Conservation (phyloP, 495 filamentous ascomycete genomes). For the Amorphotheca resinae region DNA sequence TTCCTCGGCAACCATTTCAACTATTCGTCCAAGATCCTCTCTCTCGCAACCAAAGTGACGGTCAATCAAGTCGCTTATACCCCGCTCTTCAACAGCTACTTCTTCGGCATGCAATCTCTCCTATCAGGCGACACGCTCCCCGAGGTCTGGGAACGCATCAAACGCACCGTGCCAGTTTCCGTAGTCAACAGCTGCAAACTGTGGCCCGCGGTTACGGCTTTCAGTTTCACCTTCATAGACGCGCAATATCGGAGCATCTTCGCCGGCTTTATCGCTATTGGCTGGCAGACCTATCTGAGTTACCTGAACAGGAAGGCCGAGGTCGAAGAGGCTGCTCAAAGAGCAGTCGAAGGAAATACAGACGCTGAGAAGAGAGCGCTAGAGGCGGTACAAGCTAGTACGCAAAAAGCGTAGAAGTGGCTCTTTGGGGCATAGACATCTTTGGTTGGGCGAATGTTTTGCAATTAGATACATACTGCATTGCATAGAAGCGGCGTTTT, state of each 20-base stretch:
- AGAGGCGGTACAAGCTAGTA: neutral
- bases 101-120: slow-evolving; percentile 74
- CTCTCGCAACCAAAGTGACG: slow-evolving; percentile 59
- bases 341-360: slow-evolving; percentile 4
- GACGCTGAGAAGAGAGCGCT: slow-evolving; percentile 3
- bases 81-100: slow-evolving; percentile 80
- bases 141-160: slow-evolving; percentile 57
- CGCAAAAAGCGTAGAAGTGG: neutral
- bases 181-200: slow-evolving; percentile 72
- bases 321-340: slow-evolving; percentile 24
- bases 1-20: slow-evolving; percentile 74
- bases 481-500: neutral
- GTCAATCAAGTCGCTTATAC: slow-evolving; percentile 78
- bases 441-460: no score
- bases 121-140: slow-evolving; percentile 42
- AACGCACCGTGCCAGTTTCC: slow-evolving; percentile 62
- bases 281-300: slow-evolving; percentile 86
- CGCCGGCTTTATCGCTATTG: slow-evolving; percentile 63
- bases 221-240: slow-evolving; percentile 75
- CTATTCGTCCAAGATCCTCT: slow-evolving; percentile 56
- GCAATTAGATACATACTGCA: neutral
- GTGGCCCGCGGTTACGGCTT: slow-evolving; percentile 81
- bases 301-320: slow-evolving; percentile 69
- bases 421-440: no score
- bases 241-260: slow-evolving; percentile 70